Conservation (phyloP, 257 asterid genomes). For the Salvia miltiorrhiza region DNA sequence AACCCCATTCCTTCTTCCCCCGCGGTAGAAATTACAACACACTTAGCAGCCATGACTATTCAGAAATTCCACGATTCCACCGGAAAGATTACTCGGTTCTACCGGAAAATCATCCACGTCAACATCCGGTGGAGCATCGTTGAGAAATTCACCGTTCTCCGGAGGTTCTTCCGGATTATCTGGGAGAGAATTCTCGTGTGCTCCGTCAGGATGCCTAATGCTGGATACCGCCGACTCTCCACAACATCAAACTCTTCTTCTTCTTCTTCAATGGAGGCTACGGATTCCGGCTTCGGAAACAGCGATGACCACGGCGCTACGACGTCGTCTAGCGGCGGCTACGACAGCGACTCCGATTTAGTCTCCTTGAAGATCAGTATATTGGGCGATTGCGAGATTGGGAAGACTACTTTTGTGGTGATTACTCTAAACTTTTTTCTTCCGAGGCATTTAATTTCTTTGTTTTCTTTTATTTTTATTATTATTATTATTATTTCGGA, state of each 20-base stretch:
- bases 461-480: not conserved
- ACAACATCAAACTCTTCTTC: not conserved
- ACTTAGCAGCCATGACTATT: constrained; percentile 27
- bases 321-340: constrained; percentile 29
- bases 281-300: constrained; percentile 20
- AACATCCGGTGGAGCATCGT: constrained; percentile 60
- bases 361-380: constrained; percentile 80
- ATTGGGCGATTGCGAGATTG: constrained; percentile 90
- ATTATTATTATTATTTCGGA: not conserved
- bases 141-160: constrained; percentile 46
- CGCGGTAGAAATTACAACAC: not conserved
- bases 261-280: not conserved
- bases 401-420: constrained; percentile 88
- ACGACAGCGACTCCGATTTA: constrained; percentile 69
- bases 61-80: constrained; percentile 40
- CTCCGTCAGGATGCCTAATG: constrained; percentile 41
- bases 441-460: not conserved
- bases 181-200: constrained; percentile 67
- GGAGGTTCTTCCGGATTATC: constrained; percentile 46
- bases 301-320: not conserved
- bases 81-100: constrained; percentile 57
- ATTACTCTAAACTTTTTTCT: not conserved
- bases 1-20: not conserved
- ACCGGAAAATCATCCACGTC: constrained; percentile 59
- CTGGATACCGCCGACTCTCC: constrained; percentile 51